These are phyloP conservation scores for Annulohypoxylon nitens DNA, from an alignment of 495 filamentous ascomycete species.

Conservation along the genomic window DNA sequence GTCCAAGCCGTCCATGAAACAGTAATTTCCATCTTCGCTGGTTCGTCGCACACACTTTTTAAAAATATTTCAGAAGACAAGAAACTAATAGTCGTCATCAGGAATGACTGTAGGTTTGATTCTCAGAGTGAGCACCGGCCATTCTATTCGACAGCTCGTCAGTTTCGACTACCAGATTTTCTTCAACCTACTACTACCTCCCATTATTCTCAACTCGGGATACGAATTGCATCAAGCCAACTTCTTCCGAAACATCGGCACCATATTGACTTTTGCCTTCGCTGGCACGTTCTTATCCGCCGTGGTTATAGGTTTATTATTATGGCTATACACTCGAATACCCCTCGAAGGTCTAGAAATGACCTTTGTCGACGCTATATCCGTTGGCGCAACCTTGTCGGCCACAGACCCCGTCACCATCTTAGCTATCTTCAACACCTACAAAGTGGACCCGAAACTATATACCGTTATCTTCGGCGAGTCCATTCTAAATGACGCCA, in stretches of 20 bases:
- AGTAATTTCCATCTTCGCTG: slow-evolving; percentile 96
- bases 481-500: slow-evolving; percentile 96
- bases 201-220: slow-evolving; percentile 96
- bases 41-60: slow-evolving; percentile 61
- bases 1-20: slow-evolving; percentile 98
- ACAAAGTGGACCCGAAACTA: slow-evolving; percentile 98
- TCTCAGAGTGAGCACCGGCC: slow-evolving; percentile 80
- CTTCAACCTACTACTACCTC: slow-evolving; percentile 97
- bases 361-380: slow-evolving; percentile 92
- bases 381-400: slow-evolving; percentile 93
- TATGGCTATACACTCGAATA: slow-evolving; percentile 90
- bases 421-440: slow-evolving; percentile 97
- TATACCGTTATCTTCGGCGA: slow-evolving; percentile 99
- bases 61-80: not conserved
- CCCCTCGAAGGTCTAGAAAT: slow-evolving; percentile 87
- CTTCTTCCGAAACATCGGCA: slow-evolving; percentile 98
- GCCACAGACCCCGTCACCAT: slow-evolving; percentile 98
- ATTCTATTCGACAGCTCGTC: slow-evolving; percentile 86
- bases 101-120: slow-evolving; percentile 96
- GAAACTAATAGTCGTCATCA: slow-evolving; percentile 54
- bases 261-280: slow-evolving; percentile 98
- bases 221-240: slow-evolving; percentile 98
- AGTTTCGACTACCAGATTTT: slow-evolving; percentile 99
- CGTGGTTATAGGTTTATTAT: slow-evolving; percentile 85
- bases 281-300: slow-evolving; percentile 98